Evolutionary conservation across 2,329 filamentous ascomycete genomes (phyloP).

Genomic region (Diplodia intermedia): DNA sequence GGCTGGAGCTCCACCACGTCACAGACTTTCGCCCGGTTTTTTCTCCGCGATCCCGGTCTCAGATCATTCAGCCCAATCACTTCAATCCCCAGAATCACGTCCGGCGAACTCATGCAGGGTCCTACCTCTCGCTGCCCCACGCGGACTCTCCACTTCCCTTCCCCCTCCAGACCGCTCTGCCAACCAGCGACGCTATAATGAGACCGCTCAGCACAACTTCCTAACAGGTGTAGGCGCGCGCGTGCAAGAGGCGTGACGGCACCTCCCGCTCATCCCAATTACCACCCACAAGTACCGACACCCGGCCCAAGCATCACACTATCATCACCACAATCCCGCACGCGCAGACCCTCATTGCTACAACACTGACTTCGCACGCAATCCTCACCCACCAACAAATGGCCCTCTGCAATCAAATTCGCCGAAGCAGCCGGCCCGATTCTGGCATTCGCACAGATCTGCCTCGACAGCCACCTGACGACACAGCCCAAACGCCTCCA

Average conservation of each 20-base stretch:
- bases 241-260: background rate
- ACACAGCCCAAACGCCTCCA: background rate
- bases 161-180: background rate
- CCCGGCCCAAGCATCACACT: background rate
- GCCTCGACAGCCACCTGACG: background rate
- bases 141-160: background rate
- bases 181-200: slow-evolving; percentile 7
- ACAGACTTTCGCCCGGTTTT: background rate
- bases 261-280: slow-evolving; percentile 11
- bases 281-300: slow-evolving; percentile 6
- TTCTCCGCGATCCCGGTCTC: slow-evolving; percentile 20
- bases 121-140: slow-evolving; percentile 3
- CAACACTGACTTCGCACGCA: background rate
- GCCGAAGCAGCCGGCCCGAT: slow-evolving; percentile 3
- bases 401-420: background rate
- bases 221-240: background rate
- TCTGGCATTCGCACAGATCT: background rate
- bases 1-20: slow-evolving; percentile 19
- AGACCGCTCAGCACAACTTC: background rate
- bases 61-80: slow-evolving; percentile 7
- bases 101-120: slow-evolving; percentile 8
- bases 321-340: background rate
- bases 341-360: background rate
- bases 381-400: background rate
- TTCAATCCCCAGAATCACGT: slow-evolving; percentile 3